Conservation (phyloP, 2,329 filamentous ascomycete genomes). For the Conoideocrella luteorostrata region DNA sequence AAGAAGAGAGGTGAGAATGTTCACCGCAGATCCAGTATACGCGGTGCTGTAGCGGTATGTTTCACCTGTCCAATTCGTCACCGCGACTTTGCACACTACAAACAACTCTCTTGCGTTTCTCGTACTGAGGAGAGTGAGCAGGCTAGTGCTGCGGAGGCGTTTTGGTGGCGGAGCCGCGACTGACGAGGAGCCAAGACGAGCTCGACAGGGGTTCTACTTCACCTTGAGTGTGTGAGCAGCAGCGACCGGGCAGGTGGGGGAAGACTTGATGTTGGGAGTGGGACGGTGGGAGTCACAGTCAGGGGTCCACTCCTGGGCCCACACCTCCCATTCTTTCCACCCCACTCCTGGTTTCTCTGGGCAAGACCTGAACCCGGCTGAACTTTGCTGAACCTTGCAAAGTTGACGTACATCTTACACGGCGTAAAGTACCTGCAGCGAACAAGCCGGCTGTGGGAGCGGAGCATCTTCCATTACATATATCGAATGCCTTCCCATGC, state of each 20-base stretch:
- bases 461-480: neutral
- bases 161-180: too few species aligned
- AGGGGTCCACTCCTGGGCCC: neutral
- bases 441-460: too few species aligned
- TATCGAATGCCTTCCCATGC: conserved; percentile 3
- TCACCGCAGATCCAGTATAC: too few species aligned
- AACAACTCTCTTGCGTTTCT: neutral
- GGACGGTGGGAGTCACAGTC: neutral
- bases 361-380: neutral
- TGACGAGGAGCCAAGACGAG: too few species aligned
- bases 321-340: neutral
- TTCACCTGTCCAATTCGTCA: conserved; percentile 1
- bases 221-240: neutral
- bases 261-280: neutral
- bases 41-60: too few species aligned
- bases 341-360: neutral
- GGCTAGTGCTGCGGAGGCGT: neutral
- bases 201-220: too few species aligned
- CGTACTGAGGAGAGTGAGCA: neutral
- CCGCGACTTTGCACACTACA: neutral
- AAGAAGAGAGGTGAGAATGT: too few species aligned
- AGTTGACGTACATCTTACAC: neutral
- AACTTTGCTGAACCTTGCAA: too few species aligned
- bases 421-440: neutral
- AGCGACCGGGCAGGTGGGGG: neutral